Base-by-base conservation (phyloP, 116 monocot genomes). In the Thalassia testudinum region DNA sequence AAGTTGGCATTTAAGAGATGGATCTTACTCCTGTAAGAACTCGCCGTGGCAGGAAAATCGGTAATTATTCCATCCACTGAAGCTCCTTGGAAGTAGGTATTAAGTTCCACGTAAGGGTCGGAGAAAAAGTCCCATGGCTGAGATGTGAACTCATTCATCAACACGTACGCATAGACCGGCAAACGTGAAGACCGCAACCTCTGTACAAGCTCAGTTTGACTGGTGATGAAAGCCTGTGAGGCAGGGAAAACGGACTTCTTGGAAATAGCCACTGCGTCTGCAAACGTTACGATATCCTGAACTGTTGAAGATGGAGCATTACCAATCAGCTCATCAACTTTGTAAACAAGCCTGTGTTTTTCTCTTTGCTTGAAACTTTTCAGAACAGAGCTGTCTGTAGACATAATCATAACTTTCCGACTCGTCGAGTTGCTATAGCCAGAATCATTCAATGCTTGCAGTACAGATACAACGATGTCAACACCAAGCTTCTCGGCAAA, bases 41-140 rank as follows among this genome's bases (percentile, higher is more conserved):
- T 64, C 30, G 74, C 71, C 24, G 93, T 76, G 16, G 24, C 52
- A 1, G 93, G 93, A 42, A 70, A 93, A 56, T 87, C 93, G 12
- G 87, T 84, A 19, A 93, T 87, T n/a, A 87, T 12, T 8, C 93
- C 93, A 70, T 87, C 73, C 5, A 87, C 75, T 4, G 14, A 27
- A 26, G 75, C 74, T 54, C 63, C 78, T n/a, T 48, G 43, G 38
- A 76, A 50, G 42, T 61, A 87, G 14, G 70, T 43, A 58, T 76
- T 87, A 40, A 93, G 68, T 75, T 93, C 66, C 42, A 76, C 78
- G 17, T 47, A 60, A 8, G 84, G 75, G 37, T 93, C 93, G 0
- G 87, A 68, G 44, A 71, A 87, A 63, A 74, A 93, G 58, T 93
- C 93, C 87, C 84, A 87, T 26, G 83, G 65, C 43, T 76, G 78